These are phyloP conservation scores for Paxillus ammoniavirescens DNA, from an alignment of 768 basidiomycete genomes.

Conservation along the genomic window DNA sequence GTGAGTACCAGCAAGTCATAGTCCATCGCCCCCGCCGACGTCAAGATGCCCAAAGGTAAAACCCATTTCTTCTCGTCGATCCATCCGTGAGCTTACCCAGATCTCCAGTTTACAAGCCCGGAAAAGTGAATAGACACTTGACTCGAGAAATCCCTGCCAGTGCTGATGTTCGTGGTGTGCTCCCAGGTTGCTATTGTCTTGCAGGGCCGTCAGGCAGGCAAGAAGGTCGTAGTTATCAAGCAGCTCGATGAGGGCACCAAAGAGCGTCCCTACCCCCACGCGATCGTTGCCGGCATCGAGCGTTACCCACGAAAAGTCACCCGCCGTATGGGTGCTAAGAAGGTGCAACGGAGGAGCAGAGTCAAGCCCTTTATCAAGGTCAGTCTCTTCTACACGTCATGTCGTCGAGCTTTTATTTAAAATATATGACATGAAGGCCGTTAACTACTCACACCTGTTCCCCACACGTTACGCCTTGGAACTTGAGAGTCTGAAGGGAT, in stretches of 20 bases:
- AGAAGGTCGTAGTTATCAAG: conserved; percentile 99
- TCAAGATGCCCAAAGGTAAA: conserved; percentile 45
- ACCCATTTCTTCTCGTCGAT: neutral
- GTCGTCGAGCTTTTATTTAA: neutral
- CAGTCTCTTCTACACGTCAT: conserved; percentile 21
- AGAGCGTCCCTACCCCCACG: conserved; percentile 95
- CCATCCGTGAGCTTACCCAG: conserved; percentile 13
- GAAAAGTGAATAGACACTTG: conserved; percentile 61
- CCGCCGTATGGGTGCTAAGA: conserved; percentile 96
- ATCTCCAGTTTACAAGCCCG: conserved; percentile 83
- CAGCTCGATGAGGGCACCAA: conserved; percentile 97
- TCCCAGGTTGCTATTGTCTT: conserved; percentile 92
- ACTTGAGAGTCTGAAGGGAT: conserved; percentile 90
- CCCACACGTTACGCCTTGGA: conserved; percentile 98
- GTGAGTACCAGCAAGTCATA: conserved; percentile 17
- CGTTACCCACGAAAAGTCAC: conserved; percentile 98
- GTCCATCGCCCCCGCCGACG: conserved; percentile 30
- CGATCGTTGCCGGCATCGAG: conserved; percentile 97
- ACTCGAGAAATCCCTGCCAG: neutral
- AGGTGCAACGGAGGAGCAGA: conserved; percentile 87
- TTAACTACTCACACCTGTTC: conserved; percentile 99
- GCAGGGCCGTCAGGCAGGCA: conserved; percentile 98
- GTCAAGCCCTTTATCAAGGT: conserved; percentile 99
- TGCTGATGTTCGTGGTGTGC: conserved; percentile 1
- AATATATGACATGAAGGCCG: conserved; percentile 44